Evolutionary conservation across 345 rosid species (phyloP).

Genomic region (Cardiospermum halicacabum): DNA sequence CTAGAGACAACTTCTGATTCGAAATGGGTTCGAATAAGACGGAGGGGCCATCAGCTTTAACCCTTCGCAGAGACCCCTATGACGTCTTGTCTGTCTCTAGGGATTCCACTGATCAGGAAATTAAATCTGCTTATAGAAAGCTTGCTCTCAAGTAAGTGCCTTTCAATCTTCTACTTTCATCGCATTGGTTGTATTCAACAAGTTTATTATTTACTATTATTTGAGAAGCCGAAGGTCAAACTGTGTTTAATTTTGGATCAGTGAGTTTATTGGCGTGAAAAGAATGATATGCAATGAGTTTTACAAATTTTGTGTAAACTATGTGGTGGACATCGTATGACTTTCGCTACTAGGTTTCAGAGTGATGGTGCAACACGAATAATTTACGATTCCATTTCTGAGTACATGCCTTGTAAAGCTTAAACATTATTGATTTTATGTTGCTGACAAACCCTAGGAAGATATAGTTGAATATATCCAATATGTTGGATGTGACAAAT

Average conservation of each 20-base stretch:
- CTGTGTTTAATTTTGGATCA: too few relatives aligned
- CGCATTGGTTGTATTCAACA: constrained; percentile 3
- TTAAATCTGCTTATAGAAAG: constrained; percentile 91
- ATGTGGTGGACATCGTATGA: neutral
- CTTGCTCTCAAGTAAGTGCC: constrained; percentile 85
- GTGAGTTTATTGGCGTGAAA: constrained; percentile 1
- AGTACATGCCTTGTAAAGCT: too few relatives aligned
- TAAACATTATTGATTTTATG: too few relatives aligned
- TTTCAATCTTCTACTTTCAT: neutral
- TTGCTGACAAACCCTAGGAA: too few relatives aligned
- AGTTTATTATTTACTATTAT: neutral
- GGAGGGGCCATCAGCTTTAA: constrained; percentile 75
- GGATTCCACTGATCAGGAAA: constrained; percentile 90
- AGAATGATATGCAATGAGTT: neutral
- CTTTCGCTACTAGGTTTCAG: too few relatives aligned
- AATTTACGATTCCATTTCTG: too few relatives aligned
- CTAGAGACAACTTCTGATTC: neutral
- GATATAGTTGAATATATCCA: too few relatives aligned
- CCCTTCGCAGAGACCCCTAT: constrained; percentile 74
- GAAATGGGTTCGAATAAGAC: constrained; percentile 54
- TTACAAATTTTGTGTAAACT: neutral
- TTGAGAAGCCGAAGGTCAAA: neutral
- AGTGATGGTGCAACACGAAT: too few relatives aligned
- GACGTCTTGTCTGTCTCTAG: constrained; percentile 82
- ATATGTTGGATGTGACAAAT: too few relatives aligned